Percentiles rank a stretch among this genome's conserved stretches.
Conservation (phyloP, 202 grass and related monocot genomes). For the Saccharum hybrid region DNA sequence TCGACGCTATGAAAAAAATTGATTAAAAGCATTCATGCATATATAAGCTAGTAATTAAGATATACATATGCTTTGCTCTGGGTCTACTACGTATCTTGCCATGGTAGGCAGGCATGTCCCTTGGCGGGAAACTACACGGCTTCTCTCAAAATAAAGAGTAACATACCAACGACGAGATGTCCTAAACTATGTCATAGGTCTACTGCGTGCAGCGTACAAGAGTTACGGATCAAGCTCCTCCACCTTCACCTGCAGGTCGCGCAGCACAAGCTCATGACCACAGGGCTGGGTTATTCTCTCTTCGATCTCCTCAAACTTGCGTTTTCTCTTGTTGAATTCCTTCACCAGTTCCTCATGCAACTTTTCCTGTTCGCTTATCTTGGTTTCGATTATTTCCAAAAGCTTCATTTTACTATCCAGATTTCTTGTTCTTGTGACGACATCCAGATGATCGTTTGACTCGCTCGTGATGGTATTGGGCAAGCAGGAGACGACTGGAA, state of each 20-base stretch:
- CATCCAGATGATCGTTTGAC: background rate
- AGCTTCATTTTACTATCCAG: background rate
- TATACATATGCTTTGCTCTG: too few species aligned
- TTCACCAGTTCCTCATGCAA: background rate
- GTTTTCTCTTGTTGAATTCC: conserved; percentile 36
- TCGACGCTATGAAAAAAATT: too few species aligned
- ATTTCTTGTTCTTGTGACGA: background rate
- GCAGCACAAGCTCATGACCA: background rate
- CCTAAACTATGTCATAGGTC: background rate
- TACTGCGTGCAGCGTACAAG: background rate
- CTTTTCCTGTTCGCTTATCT: background rate
- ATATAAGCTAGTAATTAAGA: too few species aligned
- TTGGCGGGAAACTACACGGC: too few species aligned
- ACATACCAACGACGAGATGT: background rate
- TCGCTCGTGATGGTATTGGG: background rate
- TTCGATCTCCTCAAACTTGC: conserved; percentile 34
- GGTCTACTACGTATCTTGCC: too few species aligned
- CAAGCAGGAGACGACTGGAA: conserved; percentile 13
- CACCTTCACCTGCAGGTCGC: background rate
- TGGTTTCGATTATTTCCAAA: background rate
- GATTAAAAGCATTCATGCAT: too few species aligned
- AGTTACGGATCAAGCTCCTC: background rate
- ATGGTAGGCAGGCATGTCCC: too few species aligned
- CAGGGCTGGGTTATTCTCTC: background rate
- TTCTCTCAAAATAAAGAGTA: background rate